phyloP scores from a whole-genome alignment of 2,329 filamentous ascomycete species.

The Trichoderma sp. region DNA sequence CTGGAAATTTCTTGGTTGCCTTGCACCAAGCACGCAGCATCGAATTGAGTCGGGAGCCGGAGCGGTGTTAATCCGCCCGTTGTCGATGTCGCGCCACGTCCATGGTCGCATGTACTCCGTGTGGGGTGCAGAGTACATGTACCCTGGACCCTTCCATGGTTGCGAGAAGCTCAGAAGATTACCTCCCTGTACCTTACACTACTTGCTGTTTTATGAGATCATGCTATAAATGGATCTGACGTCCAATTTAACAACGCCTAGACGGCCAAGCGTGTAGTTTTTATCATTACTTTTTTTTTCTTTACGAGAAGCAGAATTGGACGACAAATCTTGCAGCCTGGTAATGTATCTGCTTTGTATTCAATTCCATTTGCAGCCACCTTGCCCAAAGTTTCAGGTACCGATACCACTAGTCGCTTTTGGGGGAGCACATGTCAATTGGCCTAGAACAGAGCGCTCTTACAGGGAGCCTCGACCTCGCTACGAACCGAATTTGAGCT shows the following conservation, averaged over 20 bases:
- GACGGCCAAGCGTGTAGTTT: background rate
- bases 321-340: background rate
- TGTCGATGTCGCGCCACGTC: background rate
- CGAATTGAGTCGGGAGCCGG: background rate
- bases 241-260: background rate
- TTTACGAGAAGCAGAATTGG: background rate
- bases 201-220: background rate
- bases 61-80: background rate
- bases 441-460: background rate
- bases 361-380: background rate
- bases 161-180: background rate
- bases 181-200: background rate
- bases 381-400: background rate
- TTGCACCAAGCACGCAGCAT: background rate
- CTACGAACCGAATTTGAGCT: background rate
- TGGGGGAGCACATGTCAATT: slow-evolving; percentile 11
- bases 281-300: background rate
- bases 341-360: background rate
- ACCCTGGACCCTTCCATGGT: background rate
- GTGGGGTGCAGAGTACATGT: background rate
- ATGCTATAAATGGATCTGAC: background rate
- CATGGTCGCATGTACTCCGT: background rate
- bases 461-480: background rate
- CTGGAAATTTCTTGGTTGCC: slow-evolving; percentile 19
- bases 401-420: background rate